phyloP scores from a whole-genome alignment of 2,329 filamentous ascomycete genomes.

The Parascedosporium putredinis region DNA sequence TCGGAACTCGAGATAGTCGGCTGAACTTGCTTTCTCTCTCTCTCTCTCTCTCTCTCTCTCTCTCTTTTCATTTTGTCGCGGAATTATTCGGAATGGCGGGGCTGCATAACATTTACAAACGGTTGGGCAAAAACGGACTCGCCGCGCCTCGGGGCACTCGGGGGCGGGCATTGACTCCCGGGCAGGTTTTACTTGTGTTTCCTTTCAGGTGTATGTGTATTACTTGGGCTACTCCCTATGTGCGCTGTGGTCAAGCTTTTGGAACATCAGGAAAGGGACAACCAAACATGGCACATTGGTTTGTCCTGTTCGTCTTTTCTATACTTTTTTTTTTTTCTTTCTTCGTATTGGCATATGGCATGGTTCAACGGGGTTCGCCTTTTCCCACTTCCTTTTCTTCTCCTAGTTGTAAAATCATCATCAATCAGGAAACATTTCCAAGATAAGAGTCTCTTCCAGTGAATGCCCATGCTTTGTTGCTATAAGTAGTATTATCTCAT shows the following conservation, averaged over 20 bases:
- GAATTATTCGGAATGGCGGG: not conserved
- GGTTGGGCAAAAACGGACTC: not conserved
- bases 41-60: not conserved
- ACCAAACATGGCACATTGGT: too few species aligned
- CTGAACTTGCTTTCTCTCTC: conserved; percentile 19
- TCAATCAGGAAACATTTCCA: too few species aligned
- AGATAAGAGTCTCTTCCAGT: too few species aligned
- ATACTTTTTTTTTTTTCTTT: too few species aligned
- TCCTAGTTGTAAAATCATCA: too few species aligned
- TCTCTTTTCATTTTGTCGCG: not conserved
- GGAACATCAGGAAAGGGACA: not conserved
- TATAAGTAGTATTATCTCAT: too few species aligned
- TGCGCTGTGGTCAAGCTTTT: too few species aligned
- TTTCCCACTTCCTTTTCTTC: too few species aligned
- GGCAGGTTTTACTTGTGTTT: not conserved
- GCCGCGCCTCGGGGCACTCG: not conserved
- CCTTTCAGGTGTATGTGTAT: not conserved
- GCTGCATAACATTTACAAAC: not conserved
- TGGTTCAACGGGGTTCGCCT: not conserved
- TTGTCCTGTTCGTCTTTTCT: too few species aligned
- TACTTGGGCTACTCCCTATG: too few species aligned
- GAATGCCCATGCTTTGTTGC: too few species aligned
- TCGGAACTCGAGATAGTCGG: conserved; percentile 59
- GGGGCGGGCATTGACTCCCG: not conserved
- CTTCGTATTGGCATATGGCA: not conserved